phyloP scores from a whole-genome alignment of 495 filamentous ascomycete species.

The Penicillium riverlandense region DNA sequence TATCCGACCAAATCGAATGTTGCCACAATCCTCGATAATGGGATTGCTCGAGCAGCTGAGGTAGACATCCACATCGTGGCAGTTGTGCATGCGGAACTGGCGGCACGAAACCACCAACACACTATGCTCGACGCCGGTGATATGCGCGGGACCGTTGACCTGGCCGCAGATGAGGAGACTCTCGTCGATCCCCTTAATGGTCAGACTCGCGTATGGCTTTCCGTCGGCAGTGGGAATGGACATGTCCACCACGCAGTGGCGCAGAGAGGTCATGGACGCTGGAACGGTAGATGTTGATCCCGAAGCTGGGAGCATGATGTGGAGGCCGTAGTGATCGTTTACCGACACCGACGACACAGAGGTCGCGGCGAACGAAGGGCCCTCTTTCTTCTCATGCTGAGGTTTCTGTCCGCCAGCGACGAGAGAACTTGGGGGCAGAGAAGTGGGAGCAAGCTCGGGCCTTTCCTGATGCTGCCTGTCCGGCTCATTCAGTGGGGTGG shows the following conservation, averaged over 20 bases:
- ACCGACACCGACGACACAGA: slow-evolving; percentile 53
- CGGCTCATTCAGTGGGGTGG: slow-evolving; percentile 42
- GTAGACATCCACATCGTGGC: slow-evolving; percentile 71
- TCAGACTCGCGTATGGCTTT: slow-evolving; percentile 65
- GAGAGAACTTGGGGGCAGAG: slow-evolving; percentile 17
- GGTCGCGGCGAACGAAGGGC: slow-evolving; percentile 17
- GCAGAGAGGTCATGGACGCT: slow-evolving; percentile 64
- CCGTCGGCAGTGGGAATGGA: slow-evolving; percentile 54
- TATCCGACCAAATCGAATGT: slow-evolving; percentile 71
- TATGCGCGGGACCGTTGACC: slow-evolving; percentile 71
- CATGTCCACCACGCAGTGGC: slow-evolving; percentile 72
- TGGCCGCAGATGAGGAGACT: slow-evolving; percentile 70
- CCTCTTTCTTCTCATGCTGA: slow-evolving; percentile 9
- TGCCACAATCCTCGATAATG: slow-evolving; percentile 84
- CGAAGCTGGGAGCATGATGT: slow-evolving; percentile 62
- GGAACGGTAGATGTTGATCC: slow-evolving; percentile 60
- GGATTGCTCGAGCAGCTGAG: slow-evolving; percentile 74
- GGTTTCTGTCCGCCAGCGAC: slow-evolving; percentile 10
- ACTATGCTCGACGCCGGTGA: slow-evolving; percentile 67
- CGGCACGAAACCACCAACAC: slow-evolving; percentile 68
- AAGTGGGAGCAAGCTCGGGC: slow-evolving; percentile 33
- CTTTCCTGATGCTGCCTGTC: slow-evolving; percentile 27
- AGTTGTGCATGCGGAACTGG: slow-evolving; percentile 90
- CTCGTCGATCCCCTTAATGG: slow-evolving; percentile 58
- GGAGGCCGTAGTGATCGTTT: slow-evolving; percentile 51